phyloP scores from a whole-genome alignment of 208 protist species.

The Trypanosoma cruzi region DNA sequence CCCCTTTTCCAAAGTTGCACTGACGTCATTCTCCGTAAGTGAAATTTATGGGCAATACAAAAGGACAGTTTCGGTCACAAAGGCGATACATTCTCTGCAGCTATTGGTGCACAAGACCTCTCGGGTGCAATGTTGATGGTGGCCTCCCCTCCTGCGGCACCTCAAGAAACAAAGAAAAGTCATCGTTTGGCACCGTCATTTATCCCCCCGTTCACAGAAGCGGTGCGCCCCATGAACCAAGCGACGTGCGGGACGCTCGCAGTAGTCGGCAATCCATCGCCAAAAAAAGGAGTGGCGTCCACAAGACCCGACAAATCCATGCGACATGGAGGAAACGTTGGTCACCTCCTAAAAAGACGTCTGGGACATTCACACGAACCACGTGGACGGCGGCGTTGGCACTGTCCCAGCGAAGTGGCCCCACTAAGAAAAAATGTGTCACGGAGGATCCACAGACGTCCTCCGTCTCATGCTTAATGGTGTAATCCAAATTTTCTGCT shows the following conservation, averaged over 20 bases:
- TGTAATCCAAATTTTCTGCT: constrained; percentile 13
- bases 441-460: background rate
- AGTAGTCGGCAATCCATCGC: constrained; percentile 9
- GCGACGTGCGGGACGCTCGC: background rate
- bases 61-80: background rate
- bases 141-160: background rate
- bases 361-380: constrained; percentile 8
- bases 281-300: constrained; percentile 4
- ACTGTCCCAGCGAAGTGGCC: background rate
- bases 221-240: constrained; percentile 8
- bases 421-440: constrained; percentile 10
- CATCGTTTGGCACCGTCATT: background rate
- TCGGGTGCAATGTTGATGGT: background rate
- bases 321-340: constrained; percentile 5
- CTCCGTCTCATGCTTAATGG: background rate
- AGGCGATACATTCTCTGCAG: background rate
- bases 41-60: background rate
- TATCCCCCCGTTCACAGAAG: background rate
- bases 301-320: background rate
- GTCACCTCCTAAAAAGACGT: constrained; percentile 17
- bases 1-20: constrained; percentile 1
- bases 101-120: constrained; percentile 4
- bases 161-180: constrained; percentile 5
- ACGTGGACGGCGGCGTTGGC: constrained; percentile 3
- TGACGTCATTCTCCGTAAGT: background rate